Base-by-base conservation (phyloP, 2,329 filamentous ascomycete species). In the Tympanopsis confertula region DNA sequence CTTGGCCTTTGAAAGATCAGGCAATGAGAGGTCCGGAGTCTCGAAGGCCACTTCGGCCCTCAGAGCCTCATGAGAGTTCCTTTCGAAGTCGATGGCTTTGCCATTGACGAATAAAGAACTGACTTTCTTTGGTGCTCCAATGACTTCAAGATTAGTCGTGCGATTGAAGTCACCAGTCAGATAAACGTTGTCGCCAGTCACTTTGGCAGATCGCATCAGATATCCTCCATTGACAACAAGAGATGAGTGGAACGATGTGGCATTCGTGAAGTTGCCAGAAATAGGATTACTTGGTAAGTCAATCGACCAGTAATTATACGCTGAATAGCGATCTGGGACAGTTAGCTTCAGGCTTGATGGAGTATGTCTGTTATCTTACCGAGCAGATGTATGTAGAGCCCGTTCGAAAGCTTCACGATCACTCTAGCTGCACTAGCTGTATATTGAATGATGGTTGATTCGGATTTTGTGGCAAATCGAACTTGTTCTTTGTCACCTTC, bases 161-260 rank as follows among this genome's bases (percentile, higher is more conserved):
- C 65, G 55, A 46, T 89, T 88, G 43, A 88, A 66, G 48, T 91
- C 84, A 3, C 79, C 84, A 3, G 70, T 71, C 2, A 89, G 53
- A 12, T 70, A 63, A 4, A 89, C 62, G 1, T 67, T 66, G n/a
- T 59, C 61, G 2, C 67, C 73, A 4, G 69, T 47, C 1, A 80
- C 53, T 2, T 66, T 64, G 0, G 77, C 77, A 0, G 69, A 73
- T 5, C 81, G 71, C 24, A 82, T 51, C 0, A 85, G 64, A 47
- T 84, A 82, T 7, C 74, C 72, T 0, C 71, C 78, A 42, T 78
- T 71, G 37, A 79, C 55, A 29, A 85, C 74, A 14, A 82, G 63
- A 4, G 56, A 68, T n/a, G 56, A 52, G 24, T 56, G 58, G 10
- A 50, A 53, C 4, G 55, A 49, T 14, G 46, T 54, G 2, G 50